Percentiles rank a stretch among this genome's conserved stretches.
These are phyloP conservation scores for Diospyros kaki DNA, from an alignment of 148 eudicot genomes.

Conservation along the genomic window DNA sequence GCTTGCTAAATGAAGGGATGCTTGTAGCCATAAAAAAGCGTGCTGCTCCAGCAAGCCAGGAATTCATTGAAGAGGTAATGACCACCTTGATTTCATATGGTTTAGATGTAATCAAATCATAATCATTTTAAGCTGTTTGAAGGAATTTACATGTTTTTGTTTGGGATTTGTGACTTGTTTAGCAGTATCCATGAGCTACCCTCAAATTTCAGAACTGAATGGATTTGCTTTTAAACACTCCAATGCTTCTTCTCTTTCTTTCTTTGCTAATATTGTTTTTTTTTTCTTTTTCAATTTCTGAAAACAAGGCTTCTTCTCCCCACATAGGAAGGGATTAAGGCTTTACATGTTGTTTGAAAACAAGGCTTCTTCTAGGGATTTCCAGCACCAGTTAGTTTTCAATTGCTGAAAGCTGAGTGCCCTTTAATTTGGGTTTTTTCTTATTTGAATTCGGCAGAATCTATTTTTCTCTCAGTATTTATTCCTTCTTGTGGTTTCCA, in stretches of 20 bases:
- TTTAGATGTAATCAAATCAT: not conserved
- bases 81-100: constrained; percentile 4
- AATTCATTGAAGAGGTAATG: constrained; percentile 85
- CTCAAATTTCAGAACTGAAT: not conserved
- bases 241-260: too few species aligned
- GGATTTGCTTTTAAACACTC: not conserved
- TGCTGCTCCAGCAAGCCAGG: constrained; percentile 60
- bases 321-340: too few species aligned
- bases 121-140: not conserved
- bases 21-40: constrained; percentile 89
- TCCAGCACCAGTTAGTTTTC: too few species aligned
- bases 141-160: constrained; percentile 2
- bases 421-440: not conserved
- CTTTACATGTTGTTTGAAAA: too few species aligned
- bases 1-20: constrained; percentile 84
- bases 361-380: too few species aligned
- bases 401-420: not conserved
- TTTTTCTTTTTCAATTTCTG: too few species aligned
- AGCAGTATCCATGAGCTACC: not conserved
- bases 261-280: too few species aligned
- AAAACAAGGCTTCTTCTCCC: too few species aligned
- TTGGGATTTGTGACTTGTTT: not conserved
- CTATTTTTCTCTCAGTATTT: too few species aligned
- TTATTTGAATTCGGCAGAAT: too few species aligned
- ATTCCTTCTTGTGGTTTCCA: not conserved